Percentiles rank a stretch among this genome's conserved stretches.
phyloP scores from a whole-genome alignment of 345 rosid species.

The Heritiera littoralis region DNA sequence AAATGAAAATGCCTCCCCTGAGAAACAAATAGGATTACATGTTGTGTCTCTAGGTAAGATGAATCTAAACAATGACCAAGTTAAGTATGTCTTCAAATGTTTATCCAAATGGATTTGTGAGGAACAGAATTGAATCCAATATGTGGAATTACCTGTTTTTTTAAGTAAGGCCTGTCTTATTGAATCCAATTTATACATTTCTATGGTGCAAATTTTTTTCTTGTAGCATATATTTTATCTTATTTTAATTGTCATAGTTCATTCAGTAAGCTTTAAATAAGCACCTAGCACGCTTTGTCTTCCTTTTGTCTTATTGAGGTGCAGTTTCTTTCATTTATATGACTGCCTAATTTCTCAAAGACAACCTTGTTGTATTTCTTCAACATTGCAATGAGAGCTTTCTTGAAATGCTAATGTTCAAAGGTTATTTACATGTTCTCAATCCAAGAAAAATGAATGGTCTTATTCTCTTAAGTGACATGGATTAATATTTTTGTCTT shows the following conservation, averaged over 20 bases:
- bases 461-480: background rate
- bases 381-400: background rate
- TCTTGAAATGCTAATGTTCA: background rate
- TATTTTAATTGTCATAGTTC: no score
- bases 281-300: background rate
- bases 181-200: no score
- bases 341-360: background rate
- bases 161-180: background rate
- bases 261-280: background rate
- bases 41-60: conserved; percentile 7
- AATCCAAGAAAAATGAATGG: background rate
- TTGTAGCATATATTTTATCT: no score
- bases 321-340: conserved; percentile 7
- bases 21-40: conserved; percentile 1
- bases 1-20: background rate
- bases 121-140: background rate
- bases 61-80: background rate
- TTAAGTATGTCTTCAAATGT: conserved; percentile 9
- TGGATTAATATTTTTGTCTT: background rate
- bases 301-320: conserved; percentile 1
- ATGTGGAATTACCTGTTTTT: background rate
- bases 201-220: no score
- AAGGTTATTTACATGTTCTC: background rate
- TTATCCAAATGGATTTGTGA: background rate
- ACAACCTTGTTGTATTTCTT: background rate